A percentile compares a stretch with the other conserved stretches of the same genome.
Conservation (phyloP, 1,284 basidiomycete genomes). For the Naganishia cerealis region DNA sequence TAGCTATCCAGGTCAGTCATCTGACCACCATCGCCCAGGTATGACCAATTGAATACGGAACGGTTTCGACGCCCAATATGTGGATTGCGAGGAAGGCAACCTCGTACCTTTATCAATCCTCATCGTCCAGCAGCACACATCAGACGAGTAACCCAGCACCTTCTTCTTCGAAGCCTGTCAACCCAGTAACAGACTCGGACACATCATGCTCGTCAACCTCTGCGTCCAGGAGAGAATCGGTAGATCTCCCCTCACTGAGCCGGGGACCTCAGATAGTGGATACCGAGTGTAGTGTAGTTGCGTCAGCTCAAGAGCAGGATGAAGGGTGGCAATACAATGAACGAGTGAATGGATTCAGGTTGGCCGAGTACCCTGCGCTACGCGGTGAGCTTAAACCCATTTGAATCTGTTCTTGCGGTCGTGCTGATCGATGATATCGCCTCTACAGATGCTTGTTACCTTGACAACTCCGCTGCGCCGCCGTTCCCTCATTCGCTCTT, state of each 20-base stretch:
- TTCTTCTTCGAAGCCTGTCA: neutral
- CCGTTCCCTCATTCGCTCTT: conserved; percentile 42
- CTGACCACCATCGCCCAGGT: neutral
- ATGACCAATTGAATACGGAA: neutral
- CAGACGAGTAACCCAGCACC: neutral
- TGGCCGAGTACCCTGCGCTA: conserved; percentile 36
- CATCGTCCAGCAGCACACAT: neutral
- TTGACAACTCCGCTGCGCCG: conserved; percentile 47
- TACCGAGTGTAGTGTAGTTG: neutral
- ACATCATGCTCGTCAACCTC: conserved; percentile 25
- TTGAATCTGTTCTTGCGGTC: neutral
- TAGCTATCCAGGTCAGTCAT: neutral
- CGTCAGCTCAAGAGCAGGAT: neutral
- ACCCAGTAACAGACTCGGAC: conserved; percentile 11
- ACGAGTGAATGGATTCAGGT: conserved; percentile 24
- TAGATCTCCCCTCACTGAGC: neutral
- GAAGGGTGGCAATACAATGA: conserved; percentile 20
- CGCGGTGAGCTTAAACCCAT: conserved; percentile 29
- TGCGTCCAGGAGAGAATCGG: conserved; percentile 5
- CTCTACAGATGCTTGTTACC: conserved; percentile 38
- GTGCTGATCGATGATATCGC: neutral
- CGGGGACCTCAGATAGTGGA: neutral
- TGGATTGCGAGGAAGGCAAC: conserved; percentile 22
- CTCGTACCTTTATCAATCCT: conserved; percentile 6
- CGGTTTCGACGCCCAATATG: neutral